Evolutionary conservation across 2,329 filamentous ascomycete genomes (phyloP).

Genomic region (Coniochaeta sp.): DNA sequence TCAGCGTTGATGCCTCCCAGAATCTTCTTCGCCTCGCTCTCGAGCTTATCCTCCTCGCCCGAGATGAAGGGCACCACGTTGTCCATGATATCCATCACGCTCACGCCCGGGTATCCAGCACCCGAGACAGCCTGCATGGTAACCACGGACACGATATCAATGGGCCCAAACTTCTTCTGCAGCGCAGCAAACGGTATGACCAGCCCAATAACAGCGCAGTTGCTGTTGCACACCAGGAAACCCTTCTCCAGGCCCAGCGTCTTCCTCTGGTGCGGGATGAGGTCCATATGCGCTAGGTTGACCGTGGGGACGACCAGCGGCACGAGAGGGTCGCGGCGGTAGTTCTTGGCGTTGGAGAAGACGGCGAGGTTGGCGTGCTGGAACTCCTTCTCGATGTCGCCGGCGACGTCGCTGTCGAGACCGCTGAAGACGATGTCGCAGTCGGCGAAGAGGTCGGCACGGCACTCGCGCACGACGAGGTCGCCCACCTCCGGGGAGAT

Average conservation of each 20-base stretch:
- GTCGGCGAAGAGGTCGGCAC: constrained; percentile 72
- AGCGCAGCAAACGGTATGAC: constrained; percentile 92
- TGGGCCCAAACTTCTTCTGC: constrained; percentile 76
- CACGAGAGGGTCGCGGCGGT: constrained; percentile 82
- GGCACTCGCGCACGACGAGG: constrained; percentile 80
- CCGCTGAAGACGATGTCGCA: constrained; percentile 94
- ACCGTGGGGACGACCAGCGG: constrained; percentile 93
- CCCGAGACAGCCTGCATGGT: constrained; percentile 94
- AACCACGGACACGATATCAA: constrained; percentile 70
- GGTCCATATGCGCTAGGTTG: constrained; percentile 78
- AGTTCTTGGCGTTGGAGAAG: constrained; percentile 98
- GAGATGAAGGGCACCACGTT: constrained; percentile 92
- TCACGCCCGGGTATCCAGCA: constrained; percentile 83
- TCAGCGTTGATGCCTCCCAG: constrained; percentile 68
- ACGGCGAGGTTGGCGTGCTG: constrained; percentile 80
- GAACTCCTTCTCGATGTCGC: constrained; percentile 88
- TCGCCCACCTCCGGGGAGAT: constrained; percentile 70
- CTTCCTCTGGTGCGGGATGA: constrained; percentile 83
- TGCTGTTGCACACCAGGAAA: constrained; percentile 95
- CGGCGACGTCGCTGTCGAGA: constrained; percentile 85
- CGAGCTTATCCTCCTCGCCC: constrained; percentile 93
- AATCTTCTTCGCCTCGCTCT: constrained; percentile 93
- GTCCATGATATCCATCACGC: constrained; percentile 92
- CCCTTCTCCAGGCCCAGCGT: constrained; percentile 70
- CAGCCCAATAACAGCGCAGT: constrained; percentile 94